Conservation (phyloP, 805 yeast genomes). For the Pichia rugopelliculosa region DNA sequence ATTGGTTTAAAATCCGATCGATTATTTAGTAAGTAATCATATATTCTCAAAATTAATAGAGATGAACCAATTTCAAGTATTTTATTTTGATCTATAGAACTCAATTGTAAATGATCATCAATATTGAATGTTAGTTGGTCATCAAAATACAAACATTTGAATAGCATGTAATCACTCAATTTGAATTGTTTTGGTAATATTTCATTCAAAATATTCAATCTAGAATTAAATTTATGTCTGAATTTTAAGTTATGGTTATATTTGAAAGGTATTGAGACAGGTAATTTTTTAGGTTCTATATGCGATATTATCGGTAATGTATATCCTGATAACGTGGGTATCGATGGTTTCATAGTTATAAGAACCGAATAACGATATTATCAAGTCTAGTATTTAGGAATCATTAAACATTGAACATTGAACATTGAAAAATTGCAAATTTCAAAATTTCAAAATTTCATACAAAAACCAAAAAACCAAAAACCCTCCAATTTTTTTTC, state of each 20-base stretch:
- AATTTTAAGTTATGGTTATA: conserved; percentile 14
- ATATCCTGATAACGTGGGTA: neutral
- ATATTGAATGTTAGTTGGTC: neutral
- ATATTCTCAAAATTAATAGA: conserved; percentile 5
- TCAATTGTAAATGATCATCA: neutral
- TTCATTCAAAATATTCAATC: conserved; percentile 16
- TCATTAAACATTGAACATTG: too few relatives aligned
- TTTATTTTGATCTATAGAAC: conserved; percentile 5
- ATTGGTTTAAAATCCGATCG: neutral
- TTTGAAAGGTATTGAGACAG: conserved; percentile 7
- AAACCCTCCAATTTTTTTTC: too few relatives aligned
- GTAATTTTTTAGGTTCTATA: neutral
- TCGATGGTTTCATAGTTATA: neutral
- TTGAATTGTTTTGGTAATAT: conserved; percentile 20
- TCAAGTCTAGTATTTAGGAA: neutral
- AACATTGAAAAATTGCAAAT: neutral
- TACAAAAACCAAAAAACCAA: too few relatives aligned
- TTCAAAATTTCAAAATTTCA: too few relatives aligned
- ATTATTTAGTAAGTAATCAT: neutral
- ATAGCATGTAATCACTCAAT: conserved; percentile 16
- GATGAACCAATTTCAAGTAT: conserved; percentile 11
- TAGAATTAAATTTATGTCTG: conserved; percentile 18
- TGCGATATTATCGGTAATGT: neutral
- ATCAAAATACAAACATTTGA: conserved; percentile 18
- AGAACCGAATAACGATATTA: neutral